Percentiles rank a stretch among this genome's conserved stretches.
phyloP scores from a whole-genome alignment of 805 yeast genomes.

The Candida sakaeoensis region DNA sequence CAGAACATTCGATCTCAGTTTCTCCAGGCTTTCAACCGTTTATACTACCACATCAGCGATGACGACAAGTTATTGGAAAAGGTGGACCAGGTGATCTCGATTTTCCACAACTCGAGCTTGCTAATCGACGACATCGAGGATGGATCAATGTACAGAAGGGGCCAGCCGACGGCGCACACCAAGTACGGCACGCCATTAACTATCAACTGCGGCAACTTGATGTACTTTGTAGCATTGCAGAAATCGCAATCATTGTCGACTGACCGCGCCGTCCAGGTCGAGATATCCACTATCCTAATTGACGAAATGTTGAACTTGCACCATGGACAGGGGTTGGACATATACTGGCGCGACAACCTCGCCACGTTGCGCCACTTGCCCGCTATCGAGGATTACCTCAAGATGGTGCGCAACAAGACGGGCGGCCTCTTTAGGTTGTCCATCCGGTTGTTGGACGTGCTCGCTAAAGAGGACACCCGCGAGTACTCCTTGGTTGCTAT shows the following conservation, averaged over 20 bases:
- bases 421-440: constrained; percentile 85
- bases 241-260: constrained; percentile 28
- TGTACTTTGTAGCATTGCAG: constrained; percentile 71
- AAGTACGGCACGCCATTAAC: constrained; percentile 77
- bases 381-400: constrained; percentile 47
- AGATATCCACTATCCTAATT: constrained; percentile 42
- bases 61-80: constrained; percentile 17
- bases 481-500: constrained; percentile 38
- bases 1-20: constrained; percentile 26
- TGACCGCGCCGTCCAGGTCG: constrained; percentile 18
- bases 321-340: constrained; percentile 85
- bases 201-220: constrained; percentile 77
- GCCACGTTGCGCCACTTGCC: constrained; percentile 19
- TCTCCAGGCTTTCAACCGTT: constrained; percentile 30
- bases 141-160: constrained; percentile 64
- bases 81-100: constrained; percentile 28
- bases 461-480: not conserved
- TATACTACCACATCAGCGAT: constrained; percentile 27
- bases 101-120: constrained; percentile 33
- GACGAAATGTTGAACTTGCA: constrained; percentile 81
- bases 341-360: constrained; percentile 75
- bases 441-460: constrained; percentile 53
- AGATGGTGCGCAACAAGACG: constrained; percentile 82
- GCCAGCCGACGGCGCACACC: constrained; percentile 73
- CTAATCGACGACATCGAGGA: constrained; percentile 88